Evolutionary conservation across 352 stramenopile genomes (phyloP).

Genomic region (Pythium dissimile): DNA sequence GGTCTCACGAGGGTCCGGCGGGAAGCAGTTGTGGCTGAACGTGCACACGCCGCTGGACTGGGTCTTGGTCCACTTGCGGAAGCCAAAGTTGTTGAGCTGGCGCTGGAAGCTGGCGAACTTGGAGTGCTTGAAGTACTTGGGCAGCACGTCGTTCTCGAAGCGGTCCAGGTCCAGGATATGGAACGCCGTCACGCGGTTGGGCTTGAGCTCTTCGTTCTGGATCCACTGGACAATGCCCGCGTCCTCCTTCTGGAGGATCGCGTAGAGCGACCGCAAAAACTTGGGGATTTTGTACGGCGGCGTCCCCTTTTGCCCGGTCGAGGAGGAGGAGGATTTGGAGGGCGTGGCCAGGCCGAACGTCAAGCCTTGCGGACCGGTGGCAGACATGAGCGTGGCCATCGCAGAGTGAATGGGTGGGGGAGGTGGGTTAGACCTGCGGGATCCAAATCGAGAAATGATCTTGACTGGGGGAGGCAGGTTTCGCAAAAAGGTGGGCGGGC

Average conservation of each 20-base stretch:
- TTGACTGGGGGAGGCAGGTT: too few relatives aligned
- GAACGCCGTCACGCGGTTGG: conserved; percentile 66
- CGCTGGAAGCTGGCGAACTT: conserved; percentile 91
- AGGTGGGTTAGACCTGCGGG: conserved; percentile 6
- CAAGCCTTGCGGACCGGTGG: conserved; percentile 3
- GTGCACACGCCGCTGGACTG: conserved; percentile 76
- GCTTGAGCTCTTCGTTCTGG: conserved; percentile 62
- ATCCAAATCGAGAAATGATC: conserved; percentile 24
- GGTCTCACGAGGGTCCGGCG: conserved; percentile 42
- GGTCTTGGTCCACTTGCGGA: conserved; percentile 86
- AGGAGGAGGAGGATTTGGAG: background rate
- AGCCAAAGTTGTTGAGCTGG: conserved; percentile 93
- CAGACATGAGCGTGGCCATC: conserved; percentile 6
- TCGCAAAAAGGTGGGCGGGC: background rate
- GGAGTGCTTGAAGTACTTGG: conserved; percentile 93
- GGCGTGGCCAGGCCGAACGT: conserved; percentile 8
- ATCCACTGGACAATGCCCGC: conserved; percentile 64
- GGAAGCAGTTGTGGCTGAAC: conserved; percentile 83
- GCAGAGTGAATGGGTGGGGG: background rate
- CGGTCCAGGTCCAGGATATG: conserved; percentile 71
- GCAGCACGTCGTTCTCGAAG: conserved; percentile 89
- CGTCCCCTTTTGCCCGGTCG: background rate
- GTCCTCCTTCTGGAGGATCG: conserved; percentile 77
- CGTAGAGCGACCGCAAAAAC: conserved; percentile 78
- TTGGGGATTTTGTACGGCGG: conserved; percentile 68